phyloP scores from a whole-genome alignment of 2,329 filamentous ascomycete species.

The Furcasterigmium sp. region DNA sequence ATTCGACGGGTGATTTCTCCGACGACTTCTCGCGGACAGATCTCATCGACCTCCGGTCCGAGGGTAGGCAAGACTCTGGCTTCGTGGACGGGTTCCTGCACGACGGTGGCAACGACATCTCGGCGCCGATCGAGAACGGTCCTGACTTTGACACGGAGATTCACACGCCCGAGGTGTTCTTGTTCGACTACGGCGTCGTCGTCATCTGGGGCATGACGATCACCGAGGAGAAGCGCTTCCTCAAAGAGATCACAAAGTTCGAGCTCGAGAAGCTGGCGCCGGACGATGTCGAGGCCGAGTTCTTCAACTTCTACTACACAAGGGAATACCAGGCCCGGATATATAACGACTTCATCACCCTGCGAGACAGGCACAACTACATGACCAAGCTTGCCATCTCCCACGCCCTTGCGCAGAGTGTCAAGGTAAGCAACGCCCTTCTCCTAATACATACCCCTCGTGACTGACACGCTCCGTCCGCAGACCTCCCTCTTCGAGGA shows the following conservation, averaged over 20 bases:
- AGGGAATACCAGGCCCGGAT: conserved; percentile 96
- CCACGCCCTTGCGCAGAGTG: conserved; percentile 90
- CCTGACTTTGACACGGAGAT: conserved; percentile 81
- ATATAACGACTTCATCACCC: conserved; percentile 98
- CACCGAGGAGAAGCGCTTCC: conserved; percentile 82
- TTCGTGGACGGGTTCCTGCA: conserved; percentile 20
- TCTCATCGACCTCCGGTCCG: conserved; percentile 55
- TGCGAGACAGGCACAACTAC: conserved; percentile 91
- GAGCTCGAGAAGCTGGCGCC: conserved; percentile 83
- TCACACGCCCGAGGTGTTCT: conserved; percentile 88
- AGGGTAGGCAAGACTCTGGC: conserved; percentile 25
- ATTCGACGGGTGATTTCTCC: conserved; percentile 69
- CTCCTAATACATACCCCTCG: background rate
- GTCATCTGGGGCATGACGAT: conserved; percentile 98
- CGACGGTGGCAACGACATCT: conserved; percentile 16
- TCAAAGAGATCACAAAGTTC: conserved; percentile 92
- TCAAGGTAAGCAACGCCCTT: conserved; percentile 57
- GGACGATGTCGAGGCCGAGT: conserved; percentile 90
- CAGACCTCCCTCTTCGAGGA: conserved; percentile 96
- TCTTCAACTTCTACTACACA: conserved; percentile 99
- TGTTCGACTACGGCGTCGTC: conserved; percentile 96
- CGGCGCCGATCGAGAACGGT: conserved; percentile 36
- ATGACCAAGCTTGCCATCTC: conserved; percentile 98
- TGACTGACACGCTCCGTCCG: background rate
- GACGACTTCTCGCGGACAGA: conserved; percentile 54